Conservation (phyloP, 495 filamentous ascomycete genomes). For the Recurvomyces mirabilis region DNA sequence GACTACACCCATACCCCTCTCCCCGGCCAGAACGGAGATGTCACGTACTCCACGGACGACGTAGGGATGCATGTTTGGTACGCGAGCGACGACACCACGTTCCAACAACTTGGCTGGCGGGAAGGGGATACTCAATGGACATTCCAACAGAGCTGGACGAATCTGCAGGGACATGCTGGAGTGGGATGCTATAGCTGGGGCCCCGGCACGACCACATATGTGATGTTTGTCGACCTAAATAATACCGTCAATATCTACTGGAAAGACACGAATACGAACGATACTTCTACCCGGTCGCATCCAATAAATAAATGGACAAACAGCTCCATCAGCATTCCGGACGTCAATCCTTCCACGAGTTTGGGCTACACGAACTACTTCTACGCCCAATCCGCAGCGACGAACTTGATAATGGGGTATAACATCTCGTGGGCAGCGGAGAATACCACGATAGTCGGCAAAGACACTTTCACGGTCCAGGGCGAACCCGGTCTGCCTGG, state of each 20-base stretch:
- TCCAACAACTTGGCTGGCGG: slow-evolving; percentile 28
- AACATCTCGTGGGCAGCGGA: slow-evolving; percentile 22
- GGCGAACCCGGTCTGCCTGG: slow-evolving; percentile 18
- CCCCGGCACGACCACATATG: slow-evolving; percentile 15
- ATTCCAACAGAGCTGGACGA: slow-evolving; percentile 19
- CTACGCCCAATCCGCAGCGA: too few species aligned
- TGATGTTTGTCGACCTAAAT: slow-evolving; percentile 20
- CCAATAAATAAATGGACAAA: slow-evolving; percentile 22
- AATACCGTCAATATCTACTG: slow-evolving; percentile 21
- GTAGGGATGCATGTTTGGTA: slow-evolving; percentile 30
- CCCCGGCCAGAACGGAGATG: slow-evolving; percentile 11
- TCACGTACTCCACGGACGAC: slow-evolving; percentile 8
- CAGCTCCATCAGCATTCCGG: slow-evolving; percentile 6
- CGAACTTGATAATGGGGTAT: slow-evolving; percentile 18
- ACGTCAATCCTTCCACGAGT: slow-evolving; percentile 16
- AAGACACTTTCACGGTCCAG: slow-evolving; percentile 16
- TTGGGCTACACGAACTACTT: slow-evolving; percentile 26
- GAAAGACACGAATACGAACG: slow-evolving; percentile 23
- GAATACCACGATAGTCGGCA: slow-evolving; percentile 17
- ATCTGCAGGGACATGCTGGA: slow-evolving; percentile 28
- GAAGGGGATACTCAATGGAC: slow-evolving; percentile 23
- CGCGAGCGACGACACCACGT: slow-evolving; percentile 24
- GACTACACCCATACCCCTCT: slow-evolving; percentile 18
- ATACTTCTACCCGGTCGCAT: slow-evolving; percentile 1
- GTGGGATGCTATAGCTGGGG: slow-evolving; percentile 28